Evolutionary conservation across 352 stramenopile species (phyloP).

Genomic region (Globisporangium iwayamae): DNA sequence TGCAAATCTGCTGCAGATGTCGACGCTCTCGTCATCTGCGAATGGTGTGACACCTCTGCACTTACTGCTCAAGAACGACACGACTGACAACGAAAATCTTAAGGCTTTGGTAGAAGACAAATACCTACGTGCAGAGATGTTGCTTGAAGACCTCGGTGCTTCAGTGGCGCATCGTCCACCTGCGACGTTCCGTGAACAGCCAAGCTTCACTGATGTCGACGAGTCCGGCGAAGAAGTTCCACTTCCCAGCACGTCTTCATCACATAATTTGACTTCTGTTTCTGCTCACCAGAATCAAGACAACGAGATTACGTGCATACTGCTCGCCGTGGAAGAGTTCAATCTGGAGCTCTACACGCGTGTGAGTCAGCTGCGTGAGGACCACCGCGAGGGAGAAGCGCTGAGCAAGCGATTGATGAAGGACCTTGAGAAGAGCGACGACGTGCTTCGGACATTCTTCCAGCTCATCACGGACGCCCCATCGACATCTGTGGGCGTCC

Average conservation of each 20-base stretch:
- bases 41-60: slow-evolving; percentile 47
- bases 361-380: slow-evolving; percentile 24
- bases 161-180: slow-evolving; percentile 8
- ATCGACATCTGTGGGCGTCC: not conserved
- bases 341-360: slow-evolving; percentile 49
- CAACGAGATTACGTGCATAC: slow-evolving; percentile 30
- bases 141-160: slow-evolving; percentile 30
- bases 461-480: slow-evolving; percentile 17
- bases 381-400: slow-evolving; percentile 12
- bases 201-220: not conserved
- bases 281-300: not conserved
- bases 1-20: slow-evolving; percentile 48
- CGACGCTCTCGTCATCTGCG: slow-evolving; percentile 32
- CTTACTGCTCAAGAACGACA: slow-evolving; percentile 50
- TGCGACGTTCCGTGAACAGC: not conserved
- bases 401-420: slow-evolving; percentile 28
- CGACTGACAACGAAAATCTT: slow-evolving; percentile 38
- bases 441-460: slow-evolving; percentile 40
- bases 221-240: not conserved
- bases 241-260: not conserved
- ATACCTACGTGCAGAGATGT: slow-evolving; percentile 39
- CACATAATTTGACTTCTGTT: not conserved
- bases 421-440: slow-evolving; percentile 49
- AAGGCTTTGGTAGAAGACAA: slow-evolving; percentile 36
- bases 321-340: slow-evolving; percentile 47